Evolutionary conservation across 345 rosid genomes (phyloP), one percentile per base, ranked within the genome.

Genomic region (Corchorus capsularis): DNA sequence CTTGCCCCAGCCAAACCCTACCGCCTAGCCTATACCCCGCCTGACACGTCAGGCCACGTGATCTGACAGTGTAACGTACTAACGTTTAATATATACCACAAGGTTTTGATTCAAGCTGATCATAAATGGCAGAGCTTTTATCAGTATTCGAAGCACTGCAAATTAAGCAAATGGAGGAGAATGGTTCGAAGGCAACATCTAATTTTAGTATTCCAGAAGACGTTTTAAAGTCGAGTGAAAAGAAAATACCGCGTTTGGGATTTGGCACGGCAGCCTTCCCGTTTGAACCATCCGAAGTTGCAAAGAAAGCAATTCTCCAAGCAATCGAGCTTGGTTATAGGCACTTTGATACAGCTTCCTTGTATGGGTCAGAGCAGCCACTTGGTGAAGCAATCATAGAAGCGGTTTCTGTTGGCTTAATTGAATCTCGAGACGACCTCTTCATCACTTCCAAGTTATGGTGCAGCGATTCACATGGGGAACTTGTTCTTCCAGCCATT

Each of bases 361-460:
- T 76, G n/a, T 87, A 87, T 60, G 70, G 55, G 19, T 75, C 85
- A 4, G 88, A 87, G 80, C 57, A 83, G 82, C 72, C 82, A 0
- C 78, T 87, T 7, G 90, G 90, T 15, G 83, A 83, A 64, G 90
- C 90, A 61, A 77, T 82, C 16, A 64, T 74, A 1, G 88, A 90
- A 69, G 89, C 92, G 0, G 50, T 88, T 7, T 63, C 82, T 64
- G 82, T 66, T 17, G 86, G 85, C 35, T 8, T 90, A 6, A 80
- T 88, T 68, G 71, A 76, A 43, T 83, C 85, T 7, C 61, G 91
- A 55, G 89, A 87, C 3, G 92, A 90, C 35, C 83, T 90, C 56
- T 90, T 88, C 73, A 75, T 90, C 79, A 87, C 86, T 54, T 81
- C 91, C 60, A 88, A 90, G 86, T 83, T 90, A 2, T 84, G 89